Conservation (phyloP, 495 filamentous ascomycete genomes). For the Penicillium cosmopolitanum region DNA sequence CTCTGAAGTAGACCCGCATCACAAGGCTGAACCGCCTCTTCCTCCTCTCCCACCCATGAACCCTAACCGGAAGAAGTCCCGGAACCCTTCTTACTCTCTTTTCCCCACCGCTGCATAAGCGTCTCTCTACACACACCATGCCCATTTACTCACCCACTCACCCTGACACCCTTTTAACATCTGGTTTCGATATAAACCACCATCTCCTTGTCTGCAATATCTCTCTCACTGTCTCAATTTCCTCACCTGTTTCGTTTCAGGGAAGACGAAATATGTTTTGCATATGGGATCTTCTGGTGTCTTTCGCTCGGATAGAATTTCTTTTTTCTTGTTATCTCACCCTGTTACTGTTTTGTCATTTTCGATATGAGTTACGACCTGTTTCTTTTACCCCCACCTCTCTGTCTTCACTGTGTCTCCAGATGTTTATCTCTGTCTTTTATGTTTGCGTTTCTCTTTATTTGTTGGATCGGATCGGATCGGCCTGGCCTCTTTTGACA, state of each 20-base stretch:
- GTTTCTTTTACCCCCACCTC: constrained; percentile 8
- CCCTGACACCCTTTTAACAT: background rate
- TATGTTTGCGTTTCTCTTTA: constrained; percentile 5
- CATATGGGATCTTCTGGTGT: constrained; percentile 19
- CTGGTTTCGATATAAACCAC: background rate
- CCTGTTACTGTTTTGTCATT: background rate
- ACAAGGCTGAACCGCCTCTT: constrained; percentile 14
- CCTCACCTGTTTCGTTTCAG: constrained; percentile 10
- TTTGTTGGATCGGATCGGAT: background rate
- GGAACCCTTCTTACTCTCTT: constrained; percentile 49
- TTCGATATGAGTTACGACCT: constrained; percentile 3
- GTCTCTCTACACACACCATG: background rate
- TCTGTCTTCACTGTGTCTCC: constrained; percentile 3
- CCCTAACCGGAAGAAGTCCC: constrained; percentile 34
- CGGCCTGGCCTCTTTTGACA: constrained; percentile 14
- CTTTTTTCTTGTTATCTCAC: constrained; percentile 10
- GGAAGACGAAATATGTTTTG: constrained; percentile 14
- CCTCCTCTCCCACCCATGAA: constrained; percentile 26
- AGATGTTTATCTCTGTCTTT: constrained; percentile 2
- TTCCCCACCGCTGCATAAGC: constrained; percentile 39
- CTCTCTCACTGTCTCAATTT: background rate
- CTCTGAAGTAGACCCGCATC: constrained; percentile 34
- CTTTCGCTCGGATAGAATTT: constrained; percentile 18
- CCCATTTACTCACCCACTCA: background rate
- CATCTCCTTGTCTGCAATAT: constrained; percentile 1